Conservation (phyloP, 495 filamentous ascomycete species). For the Stereocaulon alpinum region DNA sequence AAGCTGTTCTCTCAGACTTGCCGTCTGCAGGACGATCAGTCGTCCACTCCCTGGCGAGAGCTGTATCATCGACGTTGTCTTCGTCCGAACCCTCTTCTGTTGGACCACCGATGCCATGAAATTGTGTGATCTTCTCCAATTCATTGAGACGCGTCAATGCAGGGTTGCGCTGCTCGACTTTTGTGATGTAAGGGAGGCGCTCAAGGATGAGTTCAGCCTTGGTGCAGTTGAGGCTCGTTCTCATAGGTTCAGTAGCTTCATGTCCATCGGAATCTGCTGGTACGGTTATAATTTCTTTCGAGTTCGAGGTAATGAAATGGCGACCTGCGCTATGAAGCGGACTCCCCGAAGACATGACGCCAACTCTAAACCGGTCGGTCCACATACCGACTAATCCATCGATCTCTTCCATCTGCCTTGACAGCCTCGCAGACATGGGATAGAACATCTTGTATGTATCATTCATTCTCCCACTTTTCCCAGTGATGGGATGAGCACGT, state of each 20-base stretch:
- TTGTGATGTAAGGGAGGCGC: slow-evolving; percentile 72
- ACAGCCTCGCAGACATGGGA: slow-evolving; percentile 65
- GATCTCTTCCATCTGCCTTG: slow-evolving; percentile 68
- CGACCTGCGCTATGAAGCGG: slow-evolving; percentile 17
- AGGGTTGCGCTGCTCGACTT: slow-evolving; percentile 41
- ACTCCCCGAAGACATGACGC: slow-evolving; percentile 8
- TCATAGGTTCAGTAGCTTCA: background rate
- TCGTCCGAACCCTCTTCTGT: slow-evolving; percentile 26
- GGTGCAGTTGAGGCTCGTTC: slow-evolving; percentile 28
- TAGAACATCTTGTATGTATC: slow-evolving; percentile 81
- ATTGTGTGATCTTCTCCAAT: slow-evolving; percentile 58
- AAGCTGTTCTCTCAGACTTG: slow-evolving; percentile 20
- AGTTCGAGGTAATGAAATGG: slow-evolving; percentile 25
- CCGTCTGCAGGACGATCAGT: slow-evolving; percentile 16
- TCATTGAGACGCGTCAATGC: slow-evolving; percentile 30
- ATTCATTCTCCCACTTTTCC: slow-evolving; percentile 29
- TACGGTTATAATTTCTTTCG: slow-evolving; percentile 10
- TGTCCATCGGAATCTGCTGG: slow-evolving; percentile 1
- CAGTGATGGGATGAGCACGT: slow-evolving; percentile 21
- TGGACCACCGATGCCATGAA: slow-evolving; percentile 42
- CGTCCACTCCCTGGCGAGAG: slow-evolving; percentile 6
- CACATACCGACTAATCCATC: slow-evolving; percentile 60
- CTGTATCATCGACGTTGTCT: slow-evolving; percentile 48
- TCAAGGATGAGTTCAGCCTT: slow-evolving; percentile 69
- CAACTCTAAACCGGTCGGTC: slow-evolving; percentile 27